Base-by-base conservation (phyloP, 306 rosid genomes). In the Trifolium repens region DNA sequence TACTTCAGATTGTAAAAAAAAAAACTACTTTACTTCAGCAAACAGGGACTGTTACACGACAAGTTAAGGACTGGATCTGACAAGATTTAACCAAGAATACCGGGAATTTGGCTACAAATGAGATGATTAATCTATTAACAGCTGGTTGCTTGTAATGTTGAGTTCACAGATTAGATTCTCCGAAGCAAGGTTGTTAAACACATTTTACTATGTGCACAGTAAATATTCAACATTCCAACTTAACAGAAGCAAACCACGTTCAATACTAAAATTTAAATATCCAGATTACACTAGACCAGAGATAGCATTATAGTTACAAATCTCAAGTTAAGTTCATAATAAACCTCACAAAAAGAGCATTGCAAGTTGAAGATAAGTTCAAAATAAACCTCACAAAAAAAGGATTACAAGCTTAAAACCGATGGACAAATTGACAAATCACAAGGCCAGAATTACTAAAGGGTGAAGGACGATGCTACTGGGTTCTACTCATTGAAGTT, bases 101-200 rank as follows among this genome's bases (percentile, higher is more conserved):
- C 8, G 8, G 5, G n/a, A 16, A 49, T 1, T 49, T 49, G 15
- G 8, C 54, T 49, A 54, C 6, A n/a, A n/a, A n/a, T n/a, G n/a
- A n/a, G n/a, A n/a, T n/a, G n/a, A n/a, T n/a, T n/a, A n/a, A n/a
- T n/a, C n/a, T n/a, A n/a, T n/a, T n/a, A n/a, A n/a, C 24, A 22
- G 24, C 24, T 60, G 19, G 30, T 43, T 42, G 40, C 70, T 32
- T 60, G 44, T 19, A 59, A 22, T 57, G 67, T 27, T 72, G 67
- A 72, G 24, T 57, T 43, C 27, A 59, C 9, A 27, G 12, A 58
- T 72, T 32, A 24, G 66, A 12, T 40, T 24, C 66, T 40, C 49
- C 22, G 8, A 15, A n/a, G 55, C 22, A 24, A 57, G 32, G 7
- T 57, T 10, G 4, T 22, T 15, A 55, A 53, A 55, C 34, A 30